A percentile compares a stretch with the other conserved stretches of the same genome.
phyloP scores from a whole-genome alignment of 306 rosid genomes.

The Rosa persica region DNA sequence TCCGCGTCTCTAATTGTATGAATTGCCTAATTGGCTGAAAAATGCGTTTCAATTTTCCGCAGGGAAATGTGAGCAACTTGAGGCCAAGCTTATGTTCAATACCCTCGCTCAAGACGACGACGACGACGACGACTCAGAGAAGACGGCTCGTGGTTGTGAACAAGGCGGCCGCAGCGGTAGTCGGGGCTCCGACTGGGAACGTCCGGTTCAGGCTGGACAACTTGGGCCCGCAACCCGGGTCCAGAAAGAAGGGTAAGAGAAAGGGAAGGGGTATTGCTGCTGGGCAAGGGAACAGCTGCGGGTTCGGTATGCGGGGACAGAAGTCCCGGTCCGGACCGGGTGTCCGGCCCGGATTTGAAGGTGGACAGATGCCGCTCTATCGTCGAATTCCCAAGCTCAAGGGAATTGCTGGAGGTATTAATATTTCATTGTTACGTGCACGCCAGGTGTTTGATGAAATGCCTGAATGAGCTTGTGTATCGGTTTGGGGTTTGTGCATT shows the following conservation, averaged over 20 bases:
- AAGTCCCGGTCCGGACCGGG: constrained; percentile 97
- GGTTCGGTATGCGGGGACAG: constrained; percentile 98
- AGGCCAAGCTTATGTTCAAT: constrained; percentile 33
- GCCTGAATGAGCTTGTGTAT: background rate
- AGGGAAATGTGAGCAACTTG: constrained; percentile 61
- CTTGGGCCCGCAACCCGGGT: constrained; percentile 93
- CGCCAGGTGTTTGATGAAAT: constrained; percentile 16
- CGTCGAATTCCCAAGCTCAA: constrained; percentile 81
- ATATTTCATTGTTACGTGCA: background rate
- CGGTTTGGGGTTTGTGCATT: background rate
- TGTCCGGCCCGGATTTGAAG: constrained; percentile 77
- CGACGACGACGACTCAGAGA: background rate
- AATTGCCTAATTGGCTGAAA: background rate
- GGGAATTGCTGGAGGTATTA: constrained; percentile 95
- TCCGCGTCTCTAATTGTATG: background rate
- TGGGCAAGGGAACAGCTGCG: constrained; percentile 97
- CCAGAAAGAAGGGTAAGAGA: constrained; percentile 82
- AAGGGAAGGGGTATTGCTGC: constrained; percentile 93
- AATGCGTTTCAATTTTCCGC: constrained; percentile 8
- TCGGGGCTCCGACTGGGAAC: constrained; percentile 21
- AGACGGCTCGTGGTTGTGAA: constrained; percentile 34
- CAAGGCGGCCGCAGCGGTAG: constrained; percentile 32
- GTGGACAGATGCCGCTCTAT: constrained; percentile 97
- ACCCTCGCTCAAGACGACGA: constrained; percentile 23
- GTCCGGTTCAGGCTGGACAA: constrained; percentile 76